Evolutionary conservation across 331 rosid genomes (phyloP), one percentile per base, ranked within the genome.

Genomic region (Prunus yedoensis): DNA sequence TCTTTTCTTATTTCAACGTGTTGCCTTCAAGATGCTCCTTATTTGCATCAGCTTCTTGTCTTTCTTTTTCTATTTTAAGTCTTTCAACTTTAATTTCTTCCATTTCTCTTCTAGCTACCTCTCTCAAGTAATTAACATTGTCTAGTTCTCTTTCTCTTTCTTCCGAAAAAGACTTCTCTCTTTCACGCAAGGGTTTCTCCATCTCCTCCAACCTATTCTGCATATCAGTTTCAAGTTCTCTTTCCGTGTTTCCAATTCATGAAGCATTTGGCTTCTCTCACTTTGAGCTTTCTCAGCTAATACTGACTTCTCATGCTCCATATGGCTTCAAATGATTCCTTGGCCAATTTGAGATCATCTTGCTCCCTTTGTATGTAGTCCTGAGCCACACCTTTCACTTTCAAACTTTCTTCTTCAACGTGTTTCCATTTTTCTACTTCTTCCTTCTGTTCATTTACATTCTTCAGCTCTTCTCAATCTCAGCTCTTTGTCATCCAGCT

Each of bases 21-120:
- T 72, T 94, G 99, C 76, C 63, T 90, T 90, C 96, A 67, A 94
- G 85, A 85, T 85, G 88, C 66, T 61, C 86, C 80, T 85, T 85
- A 78, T 89, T 92, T 79, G 90, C 91, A 73, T 84, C 89, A 53
- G 85, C 82, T 79, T 92, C 97, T 78, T 79, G 87, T 83, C 79
- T 94, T 77, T 92, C 97, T 78, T 79, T 89, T 77, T 84, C 99
- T 67, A 91, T 74, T 86, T 84, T 92, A 78, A 69, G 80, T 76
- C 97, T 86, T 81, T 90, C 91, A 58, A 80, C 88, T 84, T 85
- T 92, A 80, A 90, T 81, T 79, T 89, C 99, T 67, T 94, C 96
- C 97, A 89, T 94, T 75, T 90, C 97, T 84, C 93, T 89, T 79
- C 87, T 81, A 70, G 96, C 93, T 47, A 88, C 90, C 66, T 94